These are phyloP conservation scores for Puccinia coronata DNA, from an alignment of 1,284 basidiomycete genomes.

Conservation along the genomic window DNA sequence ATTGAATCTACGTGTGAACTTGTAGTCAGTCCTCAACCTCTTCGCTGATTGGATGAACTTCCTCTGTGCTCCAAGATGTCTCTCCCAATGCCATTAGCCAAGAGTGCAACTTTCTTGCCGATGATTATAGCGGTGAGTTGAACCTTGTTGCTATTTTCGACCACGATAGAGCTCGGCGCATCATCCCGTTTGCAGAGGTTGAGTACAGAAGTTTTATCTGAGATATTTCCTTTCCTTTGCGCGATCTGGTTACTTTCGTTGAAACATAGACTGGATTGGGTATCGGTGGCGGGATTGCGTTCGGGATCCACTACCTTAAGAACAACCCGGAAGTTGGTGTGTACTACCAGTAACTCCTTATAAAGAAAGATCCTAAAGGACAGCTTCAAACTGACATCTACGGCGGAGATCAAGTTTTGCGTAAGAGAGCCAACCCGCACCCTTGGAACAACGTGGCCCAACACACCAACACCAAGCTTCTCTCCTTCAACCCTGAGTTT, in stretches of 20 bases:
- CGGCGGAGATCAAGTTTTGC: slow-evolving; percentile 41
- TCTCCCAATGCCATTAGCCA: slow-evolving; percentile 50
- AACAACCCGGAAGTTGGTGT: slow-evolving; percentile 50
- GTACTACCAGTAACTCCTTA: neutral
- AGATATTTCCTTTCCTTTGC: neutral
- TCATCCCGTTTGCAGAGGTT: slow-evolving; percentile 17
- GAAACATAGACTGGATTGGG: slow-evolving; percentile 52
- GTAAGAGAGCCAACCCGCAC: slow-evolving; percentile 52
- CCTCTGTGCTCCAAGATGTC: slow-evolving; percentile 3
- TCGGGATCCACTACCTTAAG: slow-evolving; percentile 54
- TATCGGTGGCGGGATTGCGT: slow-evolving; percentile 54
- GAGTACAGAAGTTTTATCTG: neutral
- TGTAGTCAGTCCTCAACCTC: neutral
- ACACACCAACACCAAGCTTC: slow-evolving; percentile 55
- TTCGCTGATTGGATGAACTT: neutral
- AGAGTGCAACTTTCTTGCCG: slow-evolving; percentile 54
- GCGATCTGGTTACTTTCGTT: slow-evolving; percentile 35
- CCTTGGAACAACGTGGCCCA: slow-evolving; percentile 56
- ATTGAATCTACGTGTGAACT: neutral
- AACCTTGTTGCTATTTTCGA: slow-evolving; percentile 13
- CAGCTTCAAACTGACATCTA: neutral
- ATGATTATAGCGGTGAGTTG: slow-evolving; percentile 53
- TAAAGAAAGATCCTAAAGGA: slow-evolving; percentile 40
- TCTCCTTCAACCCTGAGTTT: slow-evolving; percentile 55
- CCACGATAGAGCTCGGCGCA: neutral